These are phyloP conservation scores for Arthrobotrys conoides DNA, from an alignment of 2,329 filamentous ascomycete species.

Conservation along the genomic window DNA sequence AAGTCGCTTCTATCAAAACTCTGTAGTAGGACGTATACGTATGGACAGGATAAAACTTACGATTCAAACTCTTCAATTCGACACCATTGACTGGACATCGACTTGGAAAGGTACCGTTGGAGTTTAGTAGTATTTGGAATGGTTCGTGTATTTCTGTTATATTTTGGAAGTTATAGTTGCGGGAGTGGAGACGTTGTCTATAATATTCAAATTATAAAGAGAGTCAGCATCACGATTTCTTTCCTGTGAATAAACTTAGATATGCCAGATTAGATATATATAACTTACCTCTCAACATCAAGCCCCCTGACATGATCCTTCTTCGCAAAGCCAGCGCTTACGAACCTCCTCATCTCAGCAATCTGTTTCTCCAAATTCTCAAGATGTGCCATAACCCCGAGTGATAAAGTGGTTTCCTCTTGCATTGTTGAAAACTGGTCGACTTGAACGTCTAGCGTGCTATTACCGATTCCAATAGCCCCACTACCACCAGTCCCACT, in stretches of 20 bases:
- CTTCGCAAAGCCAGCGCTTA: constrained; percentile 61
- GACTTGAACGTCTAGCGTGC: constrained; percentile 10
- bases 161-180: constrained; percentile 62
- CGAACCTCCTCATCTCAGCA: constrained; percentile 62
- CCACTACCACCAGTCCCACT: not conserved
- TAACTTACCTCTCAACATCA: constrained; percentile 43
- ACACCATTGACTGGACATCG: constrained; percentile 61
- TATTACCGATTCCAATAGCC: not conserved
- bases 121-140: constrained; percentile 61
- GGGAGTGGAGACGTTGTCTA: constrained; percentile 61
- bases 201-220: not conserved
- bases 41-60: constrained; percentile 49
- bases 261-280: not conserved
- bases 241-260: not conserved
- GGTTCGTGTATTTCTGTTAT: constrained; percentile 63
- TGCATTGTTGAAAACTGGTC: constrained; percentile 61
- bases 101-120: constrained; percentile 58
- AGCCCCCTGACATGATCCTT: constrained; percentile 50
- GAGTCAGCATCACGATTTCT: not conserved
- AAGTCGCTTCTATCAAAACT: not conserved
- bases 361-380: constrained; percentile 62
- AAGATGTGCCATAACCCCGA: constrained; percentile 62
- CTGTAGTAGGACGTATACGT: not conserved
- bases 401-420: constrained; percentile 62
- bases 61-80: constrained; percentile 60